A percentile compares a stretch with the other conserved stretches of the same genome.
phyloP scores from a whole-genome alignment of 2,329 filamentous ascomycete species.

The Tolypocladium guangdongense region DNA sequence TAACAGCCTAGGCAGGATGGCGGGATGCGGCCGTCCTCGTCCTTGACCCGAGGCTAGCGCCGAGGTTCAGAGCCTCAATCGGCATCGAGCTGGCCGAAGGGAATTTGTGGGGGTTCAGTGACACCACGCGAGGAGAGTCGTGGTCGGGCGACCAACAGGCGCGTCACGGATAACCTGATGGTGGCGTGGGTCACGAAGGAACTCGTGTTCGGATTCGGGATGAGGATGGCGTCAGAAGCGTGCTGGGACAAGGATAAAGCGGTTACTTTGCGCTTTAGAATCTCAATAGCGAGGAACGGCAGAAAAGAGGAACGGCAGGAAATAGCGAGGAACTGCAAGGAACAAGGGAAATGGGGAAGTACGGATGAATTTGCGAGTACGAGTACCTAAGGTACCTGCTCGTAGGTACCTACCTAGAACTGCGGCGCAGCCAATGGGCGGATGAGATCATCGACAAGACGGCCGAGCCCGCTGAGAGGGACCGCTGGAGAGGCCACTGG shows the following conservation, averaged over 20 bases:
- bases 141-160: background rate
- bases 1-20: background rate
- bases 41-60: slow-evolving; percentile 2
- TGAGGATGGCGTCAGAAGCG: background rate
- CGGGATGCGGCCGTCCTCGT: slow-evolving; percentile 1
- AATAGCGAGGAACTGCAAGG: too few relatives aligned
- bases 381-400: too few relatives aligned
- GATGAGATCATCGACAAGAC: background rate
- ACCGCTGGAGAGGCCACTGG: background rate
- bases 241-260: background rate
- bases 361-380: too few relatives aligned
- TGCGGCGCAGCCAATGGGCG: too few relatives aligned
- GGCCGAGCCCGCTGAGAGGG: background rate
- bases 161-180: background rate
- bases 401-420: too few relatives aligned
- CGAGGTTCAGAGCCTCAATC: slow-evolving; percentile 6
- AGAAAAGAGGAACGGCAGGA: too few relatives aligned
- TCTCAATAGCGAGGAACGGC: too few relatives aligned
- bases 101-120: slow-evolving; percentile 1
- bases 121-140: slow-evolving; percentile 11
- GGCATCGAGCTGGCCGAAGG: slow-evolving; percentile 3
- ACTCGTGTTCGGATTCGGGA: slow-evolving; percentile 7
- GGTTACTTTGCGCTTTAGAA: too few relatives aligned
- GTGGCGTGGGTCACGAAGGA: background rate
- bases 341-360: too few relatives aligned